Evolutionary conservation across 148 eudicot species (phyloP), one percentile per base, ranked within the genome.

Genomic region (Rhododendron kiyosumense): DNA sequence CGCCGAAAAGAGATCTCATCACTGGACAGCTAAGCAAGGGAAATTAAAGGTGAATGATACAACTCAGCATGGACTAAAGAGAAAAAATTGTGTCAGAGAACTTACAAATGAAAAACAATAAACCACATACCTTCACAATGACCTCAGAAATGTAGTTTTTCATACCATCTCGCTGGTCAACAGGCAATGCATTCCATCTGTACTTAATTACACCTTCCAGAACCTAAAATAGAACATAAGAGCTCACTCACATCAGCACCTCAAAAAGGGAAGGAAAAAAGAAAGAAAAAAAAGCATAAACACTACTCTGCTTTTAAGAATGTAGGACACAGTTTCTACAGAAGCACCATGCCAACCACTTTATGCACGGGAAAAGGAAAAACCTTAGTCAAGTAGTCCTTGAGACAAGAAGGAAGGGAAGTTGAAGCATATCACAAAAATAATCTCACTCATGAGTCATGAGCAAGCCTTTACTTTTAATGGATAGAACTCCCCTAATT

Each of bases 201-300:
- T 97, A 95, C 87, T 97, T 97, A 67, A 97, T 94, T 59, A 97
- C 99, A 88, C 99, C 99, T 93, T 95, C 99, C 87, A 96, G 92
- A 77, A 95, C 95, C 98, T 95, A 89, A 73, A 28, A 79, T 3
- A 84, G 77, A 20, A 14, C 45, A 15, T 22, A 57, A 18, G 78
- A 30, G 20, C 43, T 46, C 46, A 8, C 2, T 5, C 20, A 32
- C 77, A 28, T 30, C 78, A 82, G 28, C 74, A 65, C 46, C 69
- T 51, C 54, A 36, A 57, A 15, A 54, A 54, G 26, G 17, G 3
- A 18, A 7, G 2, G 67, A 38, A 0, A n/a, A 32, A 36, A 20
- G 4, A 4, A 18, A 7, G 2, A 77, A 38, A 0, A 0, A n/a
- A 32, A 26, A 14, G 81, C 13, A 65, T 67, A 22, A 17, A 73